Evolutionary conservation across 371 early-diverging fungal species (phyloP).

Genomic region (Cladochytrium tenue): DNA sequence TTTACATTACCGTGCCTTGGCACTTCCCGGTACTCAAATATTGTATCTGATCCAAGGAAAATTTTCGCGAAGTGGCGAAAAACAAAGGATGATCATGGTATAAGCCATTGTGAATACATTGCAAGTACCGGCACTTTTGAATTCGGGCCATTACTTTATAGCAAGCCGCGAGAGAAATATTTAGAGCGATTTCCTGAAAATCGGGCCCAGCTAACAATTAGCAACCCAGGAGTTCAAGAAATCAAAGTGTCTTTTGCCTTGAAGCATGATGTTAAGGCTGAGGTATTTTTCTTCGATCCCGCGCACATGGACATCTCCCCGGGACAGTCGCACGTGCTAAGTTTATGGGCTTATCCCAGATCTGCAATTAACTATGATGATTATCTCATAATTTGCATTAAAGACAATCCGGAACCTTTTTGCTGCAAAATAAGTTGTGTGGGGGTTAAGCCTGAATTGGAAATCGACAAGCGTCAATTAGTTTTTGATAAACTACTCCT

Average conservation of each 20-base stretch:
- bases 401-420: slow-evolving; percentile 63
- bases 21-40: slow-evolving; percentile 46
- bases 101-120: slow-evolving; percentile 51
- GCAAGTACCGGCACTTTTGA: slow-evolving; percentile 41
- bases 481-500: slow-evolving; percentile 58
- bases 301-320: slow-evolving; percentile 40
- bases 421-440: slow-evolving; percentile 46
- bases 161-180: slow-evolving; percentile 53
- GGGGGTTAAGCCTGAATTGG: slow-evolving; percentile 61
- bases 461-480: slow-evolving; percentile 52
- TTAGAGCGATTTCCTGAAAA: slow-evolving; percentile 56
- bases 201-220: slow-evolving; percentile 39
- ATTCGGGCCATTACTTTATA: slow-evolving; percentile 58
- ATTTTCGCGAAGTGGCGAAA: slow-evolving; percentile 48
- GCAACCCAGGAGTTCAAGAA: slow-evolving; percentile 42
- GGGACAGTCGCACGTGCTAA: slow-evolving; percentile 41
- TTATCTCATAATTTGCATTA: slow-evolving; percentile 47
- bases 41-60: slow-evolving; percentile 42
- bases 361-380: slow-evolving; percentile 49
- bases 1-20: slow-evolving; percentile 43
- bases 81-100: slow-evolving; percentile 41
- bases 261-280: slow-evolving; percentile 50
- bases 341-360: slow-evolving; percentile 54
- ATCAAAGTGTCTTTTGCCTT: slow-evolving; percentile 47
- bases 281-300: slow-evolving; percentile 59